These are phyloP conservation scores for Trichoderma atrobrunneum DNA, from an alignment of 2,329 filamentous ascomycete species.

Conservation along the genomic window DNA sequence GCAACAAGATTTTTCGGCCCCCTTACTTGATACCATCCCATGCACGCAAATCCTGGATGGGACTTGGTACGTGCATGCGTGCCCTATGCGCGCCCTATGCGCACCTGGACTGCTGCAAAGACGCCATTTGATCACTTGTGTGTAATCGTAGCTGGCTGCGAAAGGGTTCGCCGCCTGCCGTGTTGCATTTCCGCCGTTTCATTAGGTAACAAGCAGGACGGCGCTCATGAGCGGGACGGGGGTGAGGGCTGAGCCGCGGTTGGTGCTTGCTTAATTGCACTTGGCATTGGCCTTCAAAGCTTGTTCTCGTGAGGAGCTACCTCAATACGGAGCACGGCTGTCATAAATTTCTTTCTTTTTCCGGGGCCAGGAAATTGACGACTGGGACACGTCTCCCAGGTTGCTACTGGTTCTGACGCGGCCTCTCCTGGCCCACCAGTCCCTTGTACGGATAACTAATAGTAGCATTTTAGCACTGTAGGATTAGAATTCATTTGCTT, in stretches of 20 bases:
- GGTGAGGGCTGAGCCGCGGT: background rate
- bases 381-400: background rate
- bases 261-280: constrained; percentile 8
- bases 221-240: background rate
- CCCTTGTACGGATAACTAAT: background rate
- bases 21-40: constrained; percentile 6
- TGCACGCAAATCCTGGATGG: background rate
- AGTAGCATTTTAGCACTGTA: background rate
- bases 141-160: background rate
- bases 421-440: constrained; percentile 12
- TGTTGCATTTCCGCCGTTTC: background rate
- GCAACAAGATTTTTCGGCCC: background rate
- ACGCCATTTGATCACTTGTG: background rate
- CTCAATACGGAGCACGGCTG: background rate
- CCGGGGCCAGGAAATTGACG: constrained; percentile 1
- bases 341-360: background rate
- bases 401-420: background rate
- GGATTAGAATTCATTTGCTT: background rate
- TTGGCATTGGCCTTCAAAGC: background rate
- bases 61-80: background rate
- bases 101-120: background rate
- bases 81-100: background rate
- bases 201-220: background rate
- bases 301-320: background rate
- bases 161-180: background rate